Conservation (phyloP, 306 rosid genomes). For the Quercus engelmannii region DNA sequence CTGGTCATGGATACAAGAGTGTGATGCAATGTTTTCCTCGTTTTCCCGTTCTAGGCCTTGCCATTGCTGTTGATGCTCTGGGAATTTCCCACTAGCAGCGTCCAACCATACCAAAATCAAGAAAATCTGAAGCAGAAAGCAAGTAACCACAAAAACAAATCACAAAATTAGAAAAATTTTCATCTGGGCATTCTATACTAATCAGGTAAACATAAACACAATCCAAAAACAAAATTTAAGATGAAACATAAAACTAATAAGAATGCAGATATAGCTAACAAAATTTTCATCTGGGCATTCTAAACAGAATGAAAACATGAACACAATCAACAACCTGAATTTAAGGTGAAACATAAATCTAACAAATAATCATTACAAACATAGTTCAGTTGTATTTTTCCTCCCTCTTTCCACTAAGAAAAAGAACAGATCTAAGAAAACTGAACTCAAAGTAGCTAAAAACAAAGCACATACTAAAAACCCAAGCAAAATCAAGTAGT, state of each 20-base stretch:
- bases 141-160: neutral
- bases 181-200: neutral
- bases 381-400: neutral
- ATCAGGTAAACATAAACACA: neutral
- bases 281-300: neutral
- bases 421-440: slow-evolving; percentile 25
- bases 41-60: slow-evolving; percentile 40
- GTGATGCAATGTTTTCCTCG: slow-evolving; percentile 59
- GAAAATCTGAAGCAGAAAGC: slow-evolving; percentile 51
- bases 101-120: slow-evolving; percentile 54
- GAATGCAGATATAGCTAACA: neutral
- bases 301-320: neutral
- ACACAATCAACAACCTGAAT: neutral
- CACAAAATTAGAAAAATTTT: neutral
- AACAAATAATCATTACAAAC: neutral
- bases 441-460: slow-evolving; percentile 6
- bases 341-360: neutral
- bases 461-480: slow-evolving; percentile 2
- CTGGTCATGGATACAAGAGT: slow-evolving; percentile 95
- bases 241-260: too few relatives aligned
- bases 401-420: too few relatives aligned
- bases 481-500: neutral
- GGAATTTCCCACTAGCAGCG: slow-evolving; percentile 41
- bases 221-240: neutral
- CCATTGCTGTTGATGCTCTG: slow-evolving; percentile 38